Conservation (phyloP, 495 filamentous ascomycete genomes). For the Hyphodiscus hymeniophilus region DNA sequence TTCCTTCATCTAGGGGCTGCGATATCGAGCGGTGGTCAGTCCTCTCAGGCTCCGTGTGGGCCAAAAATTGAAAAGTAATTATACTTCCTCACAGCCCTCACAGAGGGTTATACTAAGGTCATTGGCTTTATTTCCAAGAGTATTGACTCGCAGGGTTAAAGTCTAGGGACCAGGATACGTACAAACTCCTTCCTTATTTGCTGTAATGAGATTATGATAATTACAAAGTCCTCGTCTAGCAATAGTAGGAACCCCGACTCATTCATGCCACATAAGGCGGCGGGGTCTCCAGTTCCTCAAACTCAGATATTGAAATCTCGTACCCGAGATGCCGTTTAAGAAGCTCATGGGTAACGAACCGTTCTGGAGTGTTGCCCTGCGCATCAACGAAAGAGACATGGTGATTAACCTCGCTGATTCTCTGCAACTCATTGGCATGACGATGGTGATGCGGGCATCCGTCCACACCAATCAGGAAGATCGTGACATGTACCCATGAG, state of each 20-base stretch:
- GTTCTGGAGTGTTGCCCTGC: conserved; percentile 38
- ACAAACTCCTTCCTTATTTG: too few species aligned
- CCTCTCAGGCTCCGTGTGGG: too few species aligned
- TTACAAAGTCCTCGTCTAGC: neutral
- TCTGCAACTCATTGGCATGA: conserved; percentile 37
- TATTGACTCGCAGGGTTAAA: too few species aligned
- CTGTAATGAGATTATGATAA: too few species aligned
- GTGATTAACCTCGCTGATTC: conserved; percentile 38
- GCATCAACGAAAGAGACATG: conserved; percentile 42
- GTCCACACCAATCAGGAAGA: conserved; percentile 41
- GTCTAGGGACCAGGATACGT: too few species aligned
- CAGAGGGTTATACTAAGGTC: too few species aligned
- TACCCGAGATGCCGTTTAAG: conserved; percentile 40
- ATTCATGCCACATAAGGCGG: conserved; percentile 17
- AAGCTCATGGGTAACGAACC: conserved; percentile 39
- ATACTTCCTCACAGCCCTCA: too few species aligned
- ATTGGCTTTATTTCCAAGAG: too few species aligned
- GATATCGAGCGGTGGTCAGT: too few species aligned
- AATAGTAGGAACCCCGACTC: neutral
- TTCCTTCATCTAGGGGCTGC: too few species aligned
- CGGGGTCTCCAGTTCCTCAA: conserved; percentile 26
- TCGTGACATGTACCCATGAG: conserved; percentile 40
- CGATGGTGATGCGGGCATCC: conserved; percentile 41
- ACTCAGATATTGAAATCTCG: conserved; percentile 35
- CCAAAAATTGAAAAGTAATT: too few species aligned